Conservation (phyloP, 768 basidiomycete species). For the Termitomyces sp. region DNA sequence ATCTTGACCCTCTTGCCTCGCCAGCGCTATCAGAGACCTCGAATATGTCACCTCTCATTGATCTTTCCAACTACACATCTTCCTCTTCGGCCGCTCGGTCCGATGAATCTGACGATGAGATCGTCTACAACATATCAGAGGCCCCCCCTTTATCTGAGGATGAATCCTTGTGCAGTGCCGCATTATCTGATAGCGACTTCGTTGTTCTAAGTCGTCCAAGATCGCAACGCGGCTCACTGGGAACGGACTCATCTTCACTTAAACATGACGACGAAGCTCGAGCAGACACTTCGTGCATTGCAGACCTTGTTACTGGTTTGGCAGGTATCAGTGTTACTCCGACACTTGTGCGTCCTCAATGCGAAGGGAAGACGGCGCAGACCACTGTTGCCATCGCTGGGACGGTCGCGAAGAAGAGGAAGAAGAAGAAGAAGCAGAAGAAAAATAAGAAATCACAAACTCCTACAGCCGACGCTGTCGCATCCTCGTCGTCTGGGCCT, state of each 20-base stretch:
- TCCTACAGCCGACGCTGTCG: conserved; percentile 2
- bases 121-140: conserved; percentile 44
- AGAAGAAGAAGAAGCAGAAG: conserved; percentile 1
- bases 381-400: background rate
- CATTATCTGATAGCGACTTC: conserved; percentile 44
- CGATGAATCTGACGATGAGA: conserved; percentile 49
- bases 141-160: conserved; percentile 20
- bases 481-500: conserved; percentile 6
- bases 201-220: conserved; percentile 32
- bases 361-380: background rate
- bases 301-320: conserved; percentile 8
- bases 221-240: conserved; percentile 1
- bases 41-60: conserved; percentile 19
- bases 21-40: conserved; percentile 18
- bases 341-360: background rate
- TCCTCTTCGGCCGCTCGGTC: conserved; percentile 10
- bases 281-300: conserved; percentile 2
- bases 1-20: conserved; percentile 12
- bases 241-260: conserved; percentile 8
- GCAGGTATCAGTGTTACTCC: conserved; percentile 4
- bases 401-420: conserved; percentile 1
- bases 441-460: conserved; percentile 12
- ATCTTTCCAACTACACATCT: conserved; percentile 8
- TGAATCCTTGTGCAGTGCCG: conserved; percentile 21
- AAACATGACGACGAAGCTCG: conserved; percentile 1